Percentiles rank a stretch among this genome's conserved stretches.
Evolutionary conservation across 306 rosid species (phyloP).

Genomic region (Inga oerstediana): DNA sequence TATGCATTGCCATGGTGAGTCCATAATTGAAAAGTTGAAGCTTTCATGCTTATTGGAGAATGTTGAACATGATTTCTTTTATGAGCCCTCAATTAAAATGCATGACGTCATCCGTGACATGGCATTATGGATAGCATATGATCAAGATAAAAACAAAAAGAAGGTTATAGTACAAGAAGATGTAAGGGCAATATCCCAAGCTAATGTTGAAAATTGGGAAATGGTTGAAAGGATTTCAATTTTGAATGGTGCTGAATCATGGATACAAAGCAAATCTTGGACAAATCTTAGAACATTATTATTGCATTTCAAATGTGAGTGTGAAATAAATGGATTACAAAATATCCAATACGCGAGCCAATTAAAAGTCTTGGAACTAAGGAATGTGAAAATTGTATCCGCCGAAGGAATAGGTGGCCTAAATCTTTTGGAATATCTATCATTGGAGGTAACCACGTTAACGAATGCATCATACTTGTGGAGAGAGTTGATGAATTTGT

Average conservation of each 20-base stretch:
- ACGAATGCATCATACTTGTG: no score
- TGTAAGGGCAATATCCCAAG: background rate
- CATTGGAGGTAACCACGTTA: accelerated
- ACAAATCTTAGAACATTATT: background rate
- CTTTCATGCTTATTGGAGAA: background rate
- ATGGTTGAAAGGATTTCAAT: background rate
- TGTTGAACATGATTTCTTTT: no score
- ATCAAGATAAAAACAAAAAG: background rate
- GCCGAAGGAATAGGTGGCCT: background rate
- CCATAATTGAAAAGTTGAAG: background rate
- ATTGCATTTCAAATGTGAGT: background rate
- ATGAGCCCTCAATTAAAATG: background rate
- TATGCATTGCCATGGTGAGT: background rate
- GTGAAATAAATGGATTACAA: background rate
- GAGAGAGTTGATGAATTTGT: background rate
- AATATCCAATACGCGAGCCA: background rate
- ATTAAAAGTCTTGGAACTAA: background rate
- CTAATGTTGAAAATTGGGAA: background rate
- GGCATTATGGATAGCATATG: background rate
- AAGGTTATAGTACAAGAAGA: background rate
- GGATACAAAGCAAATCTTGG: background rate
- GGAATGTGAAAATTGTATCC: accelerated
- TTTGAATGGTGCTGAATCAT: background rate
- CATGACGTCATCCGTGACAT: background rate
- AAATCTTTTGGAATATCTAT: background rate